Conservation (phyloP, 2,329 filamentous ascomycete genomes). For the Claviceps africana region DNA sequence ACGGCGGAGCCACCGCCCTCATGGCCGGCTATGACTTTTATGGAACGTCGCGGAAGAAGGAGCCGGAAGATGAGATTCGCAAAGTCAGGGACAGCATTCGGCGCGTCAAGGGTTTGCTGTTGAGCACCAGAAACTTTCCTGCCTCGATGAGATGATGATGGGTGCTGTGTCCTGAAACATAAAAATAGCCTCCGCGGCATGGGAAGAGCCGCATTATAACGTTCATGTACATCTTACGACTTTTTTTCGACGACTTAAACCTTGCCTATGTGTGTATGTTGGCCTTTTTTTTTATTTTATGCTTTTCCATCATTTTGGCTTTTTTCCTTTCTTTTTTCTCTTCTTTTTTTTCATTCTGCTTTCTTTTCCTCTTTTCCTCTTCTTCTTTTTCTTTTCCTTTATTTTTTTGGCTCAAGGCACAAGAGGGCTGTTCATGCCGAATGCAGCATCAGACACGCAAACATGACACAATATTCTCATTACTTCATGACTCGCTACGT, state of each 20-base stretch:
- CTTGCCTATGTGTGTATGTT: neutral
- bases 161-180: neutral
- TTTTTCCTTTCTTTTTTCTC: neutral
- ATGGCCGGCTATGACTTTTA: constrained; percentile 28
- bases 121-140: constrained; percentile 66
- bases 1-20: constrained; percentile 23
- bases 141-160: constrained; percentile 19
- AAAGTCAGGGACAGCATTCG: constrained; percentile 62
- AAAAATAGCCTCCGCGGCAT: neutral
- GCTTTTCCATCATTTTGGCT: no score
- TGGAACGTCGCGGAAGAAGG: constrained; percentile 29
- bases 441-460: neutral
- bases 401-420: no score
- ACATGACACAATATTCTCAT: neutral
- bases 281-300: neutral
- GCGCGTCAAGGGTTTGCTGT: constrained; percentile 62
- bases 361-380: neutral
- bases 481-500: neutral
- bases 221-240: neutral
- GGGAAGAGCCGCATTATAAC: neutral
- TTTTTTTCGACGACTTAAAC: neutral
- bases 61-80: constrained; percentile 57
- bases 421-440: no score
- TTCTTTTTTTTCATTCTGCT: neutral
- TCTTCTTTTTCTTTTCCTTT: no score